Evolutionary conservation across 2,329 filamentous ascomycete genomes (phyloP).

Genomic region (Herpotrichia juniperi): DNA sequence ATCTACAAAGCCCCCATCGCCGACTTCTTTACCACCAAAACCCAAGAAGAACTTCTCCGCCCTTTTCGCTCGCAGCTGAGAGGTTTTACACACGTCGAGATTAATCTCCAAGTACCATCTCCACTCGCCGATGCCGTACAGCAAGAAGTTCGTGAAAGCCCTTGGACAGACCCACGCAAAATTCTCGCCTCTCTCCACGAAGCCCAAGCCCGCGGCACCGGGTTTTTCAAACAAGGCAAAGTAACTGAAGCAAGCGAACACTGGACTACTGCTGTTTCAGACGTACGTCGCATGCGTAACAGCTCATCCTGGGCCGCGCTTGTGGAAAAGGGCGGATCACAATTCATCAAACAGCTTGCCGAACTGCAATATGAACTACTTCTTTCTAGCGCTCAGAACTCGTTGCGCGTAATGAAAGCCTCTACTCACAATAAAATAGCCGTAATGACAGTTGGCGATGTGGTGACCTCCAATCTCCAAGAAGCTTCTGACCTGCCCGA

Average conservation of each 20-base stretch:
- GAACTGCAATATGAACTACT: constrained; percentile 21
- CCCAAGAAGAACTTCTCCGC: constrained; percentile 19
- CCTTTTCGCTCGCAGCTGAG: constrained; percentile 17
- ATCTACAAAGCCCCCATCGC: constrained; percentile 5
- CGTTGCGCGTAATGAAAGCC: neutral
- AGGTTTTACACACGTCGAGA: constrained; percentile 15
- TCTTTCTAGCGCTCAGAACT: constrained; percentile 18
- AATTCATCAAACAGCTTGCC: constrained; percentile 18
- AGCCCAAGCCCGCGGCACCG: constrained; percentile 17
- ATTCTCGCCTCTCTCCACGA: constrained; percentile 11
- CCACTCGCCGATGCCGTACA: constrained; percentile 11
- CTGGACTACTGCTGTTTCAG: constrained; percentile 19
- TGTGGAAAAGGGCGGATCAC: constrained; percentile 6
- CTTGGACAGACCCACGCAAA: constrained; percentile 11
- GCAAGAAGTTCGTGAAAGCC: constrained; percentile 14
- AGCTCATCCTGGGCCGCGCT: constrained; percentile 16
- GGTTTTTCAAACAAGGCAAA: constrained; percentile 7
- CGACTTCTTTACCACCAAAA: constrained; percentile 23
- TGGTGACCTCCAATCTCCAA: neutral
- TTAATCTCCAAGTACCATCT: constrained; percentile 10
- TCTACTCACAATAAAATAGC: neutral
- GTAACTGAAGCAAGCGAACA: constrained; percentile 4
- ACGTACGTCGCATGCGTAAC: constrained; percentile 12
- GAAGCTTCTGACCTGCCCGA: neutral
- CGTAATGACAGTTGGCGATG: neutral